phyloP scores from a whole-genome alignment of 140 eudicot species.

The Anethum foeniculum region DNA sequence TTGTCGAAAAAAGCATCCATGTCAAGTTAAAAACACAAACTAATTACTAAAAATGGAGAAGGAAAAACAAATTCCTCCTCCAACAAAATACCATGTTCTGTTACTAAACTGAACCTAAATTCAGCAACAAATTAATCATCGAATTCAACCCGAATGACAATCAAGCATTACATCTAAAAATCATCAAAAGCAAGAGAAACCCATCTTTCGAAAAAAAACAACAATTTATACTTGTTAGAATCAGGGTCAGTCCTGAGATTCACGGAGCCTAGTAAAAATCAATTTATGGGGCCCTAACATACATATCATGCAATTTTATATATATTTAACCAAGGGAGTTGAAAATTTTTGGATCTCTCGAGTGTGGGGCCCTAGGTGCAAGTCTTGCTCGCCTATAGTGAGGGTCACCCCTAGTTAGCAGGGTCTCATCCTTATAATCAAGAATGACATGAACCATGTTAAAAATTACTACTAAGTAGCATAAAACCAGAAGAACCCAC shows the following conservation, averaged over 20 bases:
- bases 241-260: too few species aligned
- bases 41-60: not conserved
- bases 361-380: too few species aligned
- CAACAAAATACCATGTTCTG: not conserved
- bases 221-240: not conserved
- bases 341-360: too few species aligned
- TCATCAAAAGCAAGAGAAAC: not conserved
- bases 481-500: not conserved
- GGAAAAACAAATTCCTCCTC: not conserved
- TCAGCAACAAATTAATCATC: not conserved
- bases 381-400: too few species aligned
- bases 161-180: too few species aligned
- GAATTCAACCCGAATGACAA: not conserved
- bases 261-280: too few species aligned
- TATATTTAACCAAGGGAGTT: too few species aligned
- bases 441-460: not conserved
- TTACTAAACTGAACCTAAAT: not conserved
- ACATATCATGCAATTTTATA: too few species aligned
- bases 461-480: not conserved
- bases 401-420: too few species aligned
- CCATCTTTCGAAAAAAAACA: not conserved
- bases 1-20: not conserved
- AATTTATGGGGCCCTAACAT: too few species aligned
- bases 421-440: not conserved
- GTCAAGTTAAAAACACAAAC: not conserved